Evolutionary conservation across 805 yeast species (phyloP), one percentile per base, ranked within the genome.

Genomic region (Dipodascus geniculatus): DNA sequence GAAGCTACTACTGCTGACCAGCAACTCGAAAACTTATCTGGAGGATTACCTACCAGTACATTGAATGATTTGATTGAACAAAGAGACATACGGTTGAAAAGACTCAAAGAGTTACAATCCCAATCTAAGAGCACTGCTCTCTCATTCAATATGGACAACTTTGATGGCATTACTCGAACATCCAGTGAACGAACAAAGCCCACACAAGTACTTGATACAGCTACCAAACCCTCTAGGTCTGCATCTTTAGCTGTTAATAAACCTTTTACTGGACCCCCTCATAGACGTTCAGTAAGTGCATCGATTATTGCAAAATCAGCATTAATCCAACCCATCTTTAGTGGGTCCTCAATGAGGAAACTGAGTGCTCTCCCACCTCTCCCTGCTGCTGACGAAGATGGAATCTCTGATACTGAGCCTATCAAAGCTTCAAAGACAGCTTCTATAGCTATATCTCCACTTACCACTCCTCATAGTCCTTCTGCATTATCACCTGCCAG

Each of bases 101-200:
- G 96, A 59, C 73, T 90, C 54, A 71, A 78, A 35, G 85, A 83
- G 57, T 74, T 90, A 53, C 93, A 87, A 63, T 70, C 71, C 23
- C 76, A 78, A 55, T 83, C 85, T 61, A 76, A 80, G 55, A 85
- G 81, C 59, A 77, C 83, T 61, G 79, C 83, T 54, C 77, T 81
- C 54, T 31, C 42, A 16, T 51, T 58, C 28, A 51, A 47, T 9
- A 42, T 53, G 9, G 11, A 28, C 11, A 55, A 54, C 22, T 50
- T 23, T 19, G 55, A 49, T 23, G 28, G 23, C 16, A 14, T 23
- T 17, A 48, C 35, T n/a, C 19, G 42, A 2, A 6, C 31, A 38
- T 14, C 44, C 6, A 38, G 44, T 38, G 44, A 38, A 38, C 44
- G 44, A n/a, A 14, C 20, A 6, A 38, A 17, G 17, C 35, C 49